phyloP scores from a whole-genome alignment of 2,329 filamentous ascomycete genomes.

The Fusarium armeniacum region DNA sequence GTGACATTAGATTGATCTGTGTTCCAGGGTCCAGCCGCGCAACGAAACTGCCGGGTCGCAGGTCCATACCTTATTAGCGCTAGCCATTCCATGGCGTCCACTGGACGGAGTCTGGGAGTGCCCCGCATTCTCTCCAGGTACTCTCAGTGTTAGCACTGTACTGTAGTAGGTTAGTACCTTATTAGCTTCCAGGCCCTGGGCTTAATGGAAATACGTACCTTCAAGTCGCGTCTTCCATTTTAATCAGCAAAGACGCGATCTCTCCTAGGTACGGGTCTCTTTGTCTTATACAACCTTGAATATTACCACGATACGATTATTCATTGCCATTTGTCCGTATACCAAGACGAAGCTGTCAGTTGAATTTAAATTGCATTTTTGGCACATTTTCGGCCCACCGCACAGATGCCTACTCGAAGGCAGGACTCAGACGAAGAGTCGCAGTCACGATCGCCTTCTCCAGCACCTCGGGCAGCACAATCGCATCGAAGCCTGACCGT shows the following conservation, averaged over 20 bases:
- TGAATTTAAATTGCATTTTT: background rate
- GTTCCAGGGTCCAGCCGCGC: background rate
- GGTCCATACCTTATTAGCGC: too few species aligned
- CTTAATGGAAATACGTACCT: conserved; percentile 12
- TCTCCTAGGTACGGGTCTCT: conserved; percentile 5
- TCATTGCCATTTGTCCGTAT: too few species aligned
- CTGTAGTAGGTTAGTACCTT: too few species aligned
- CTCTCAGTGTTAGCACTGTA: background rate
- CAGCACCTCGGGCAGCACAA: conserved; percentile 36
- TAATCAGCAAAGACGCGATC: conserved; percentile 21
- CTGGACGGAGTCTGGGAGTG: background rate
- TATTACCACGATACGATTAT: background rate
- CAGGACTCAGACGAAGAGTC: conserved; percentile 43
- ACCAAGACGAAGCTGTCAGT: background rate
- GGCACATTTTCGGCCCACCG: background rate
- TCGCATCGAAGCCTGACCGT: conserved; percentile 46
- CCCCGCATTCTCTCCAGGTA: conserved; percentile 1
- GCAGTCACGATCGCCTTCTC: conserved; percentile 43
- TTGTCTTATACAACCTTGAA: background rate
- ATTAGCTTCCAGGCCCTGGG: background rate
- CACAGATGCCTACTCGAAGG: conserved; percentile 49
- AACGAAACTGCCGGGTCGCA: background rate
- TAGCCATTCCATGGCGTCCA: too few species aligned
- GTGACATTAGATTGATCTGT: conserved; percentile 9
- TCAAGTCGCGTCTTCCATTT: conserved; percentile 28